Base-by-base conservation (phyloP, 352 stramenopile genomes). In the Vaucheria bursata region DNA sequence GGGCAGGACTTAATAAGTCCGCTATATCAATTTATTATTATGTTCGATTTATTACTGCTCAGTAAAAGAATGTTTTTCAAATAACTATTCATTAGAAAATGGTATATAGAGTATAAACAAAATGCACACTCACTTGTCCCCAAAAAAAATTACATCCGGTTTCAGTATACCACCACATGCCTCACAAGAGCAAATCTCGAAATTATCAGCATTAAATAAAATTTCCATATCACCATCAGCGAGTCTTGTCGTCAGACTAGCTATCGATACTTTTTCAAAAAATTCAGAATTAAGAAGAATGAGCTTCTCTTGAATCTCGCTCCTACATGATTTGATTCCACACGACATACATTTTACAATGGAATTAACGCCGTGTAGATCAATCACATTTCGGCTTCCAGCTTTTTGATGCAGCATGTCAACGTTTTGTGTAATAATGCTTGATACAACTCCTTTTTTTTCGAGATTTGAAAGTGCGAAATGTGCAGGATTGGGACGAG, bases 91-190 rank as follows among this genome's bases (percentile, higher is more conserved):
- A n/a, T n/a, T n/a, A n/a, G n/a, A n/a, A n/a, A n/a, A n/a, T n/a
- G n/a, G n/a, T n/a, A n/a, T n/a, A n/a, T n/a, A n/a, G n/a, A n/a
- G n/a, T n/a, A n/a, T n/a, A n/a, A n/a, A n/a, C n/a, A 4, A 91
- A 88, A 36, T 86, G 69, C 12, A 82, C 84, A 0, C 93, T 92
- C 80, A 98, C 93, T 90, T 93, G 78, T 97, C 95, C 1, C 95
- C 94, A 84, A 98, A 98, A 82, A 98, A 98, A 1, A 98, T 93
- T 40, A 98, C 93, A 73, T 91, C 88, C 0, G 90, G 90, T 83
- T 82, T 94, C 67, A 92, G 84, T 45, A 93, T 87, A 50, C 92
- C 92, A 4, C 88, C 88, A 59, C 91, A 95, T 25, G 85, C 73
- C 18, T 52, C 52, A 79, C 91, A 95, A 8, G 85, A 81, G 40